phyloP scores from a whole-genome alignment of 148 eudicot species.

The Simmondsia chinensis region DNA sequence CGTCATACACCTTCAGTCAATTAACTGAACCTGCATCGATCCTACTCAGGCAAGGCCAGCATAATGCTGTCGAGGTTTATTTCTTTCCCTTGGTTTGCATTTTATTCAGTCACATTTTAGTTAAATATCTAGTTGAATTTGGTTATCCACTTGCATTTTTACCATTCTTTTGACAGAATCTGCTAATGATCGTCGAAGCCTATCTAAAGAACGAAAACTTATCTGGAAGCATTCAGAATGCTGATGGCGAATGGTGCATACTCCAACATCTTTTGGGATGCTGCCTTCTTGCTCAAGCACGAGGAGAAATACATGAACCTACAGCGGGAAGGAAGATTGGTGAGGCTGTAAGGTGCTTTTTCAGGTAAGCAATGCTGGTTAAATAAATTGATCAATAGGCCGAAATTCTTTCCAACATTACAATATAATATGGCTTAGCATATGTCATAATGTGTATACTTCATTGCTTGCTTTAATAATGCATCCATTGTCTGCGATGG shows the following conservation, averaged over 20 bases:
- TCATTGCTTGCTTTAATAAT: no score
- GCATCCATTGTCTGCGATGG: no score
- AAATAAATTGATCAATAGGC: no score
- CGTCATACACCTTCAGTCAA: slow-evolving; percentile 51
- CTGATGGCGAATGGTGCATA: slow-evolving; percentile 53
- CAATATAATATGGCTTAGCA: no score
- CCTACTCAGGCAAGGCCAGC: slow-evolving; percentile 76
- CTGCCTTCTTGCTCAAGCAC: slow-evolving; percentile 79
- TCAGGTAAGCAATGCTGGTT: slow-evolving; percentile 38
- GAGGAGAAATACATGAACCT: slow-evolving; percentile 31
- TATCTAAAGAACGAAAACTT: slow-evolving; percentile 64
- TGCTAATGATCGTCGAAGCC: slow-evolving; percentile 63
- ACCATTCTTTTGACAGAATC: slow-evolving; percentile 34
- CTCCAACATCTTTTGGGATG: slow-evolving; percentile 90
- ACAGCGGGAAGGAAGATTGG: slow-evolving; percentile 51
- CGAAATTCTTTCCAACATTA: no score
- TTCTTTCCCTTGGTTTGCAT: slow-evolving; percentile 5
- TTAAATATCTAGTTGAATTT: slow-evolving; percentile 1
- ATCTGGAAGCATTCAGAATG: slow-evolving; percentile 61
- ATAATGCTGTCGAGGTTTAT: slow-evolving; percentile 75
- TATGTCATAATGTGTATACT: no score
- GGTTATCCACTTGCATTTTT: neutral
- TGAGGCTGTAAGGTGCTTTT: slow-evolving; percentile 90
- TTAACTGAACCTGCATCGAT: slow-evolving; percentile 61
- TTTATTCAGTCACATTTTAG: neutral